Evolutionary conservation across 2,329 filamentous ascomycete species (phyloP).

Genomic region (Chaetoscypha palmicola): DNA sequence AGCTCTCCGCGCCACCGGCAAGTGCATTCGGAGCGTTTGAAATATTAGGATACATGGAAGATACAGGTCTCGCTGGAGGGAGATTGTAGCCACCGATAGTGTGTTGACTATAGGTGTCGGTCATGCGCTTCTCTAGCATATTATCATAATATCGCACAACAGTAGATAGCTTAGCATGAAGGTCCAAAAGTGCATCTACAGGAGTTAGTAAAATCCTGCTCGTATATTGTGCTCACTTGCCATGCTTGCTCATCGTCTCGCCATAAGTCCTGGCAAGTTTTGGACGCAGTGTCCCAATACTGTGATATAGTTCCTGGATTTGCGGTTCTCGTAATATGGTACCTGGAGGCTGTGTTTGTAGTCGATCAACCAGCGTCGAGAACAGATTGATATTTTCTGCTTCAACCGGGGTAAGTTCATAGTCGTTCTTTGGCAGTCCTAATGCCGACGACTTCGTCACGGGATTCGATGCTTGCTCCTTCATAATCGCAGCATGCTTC

Average conservation of each 20-base stretch:
- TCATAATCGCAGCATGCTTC: constrained; percentile 74
- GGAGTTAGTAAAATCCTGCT: constrained; percentile 31
- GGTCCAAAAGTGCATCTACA: constrained; percentile 80
- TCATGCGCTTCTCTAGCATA: constrained; percentile 93
- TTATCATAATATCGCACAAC: constrained; percentile 96
- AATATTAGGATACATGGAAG: constrained; percentile 65
- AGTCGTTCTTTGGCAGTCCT: constrained; percentile 75
- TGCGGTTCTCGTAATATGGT: constrained; percentile 96
- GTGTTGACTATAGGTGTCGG: constrained; percentile 84
- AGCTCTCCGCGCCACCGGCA: constrained; percentile 61
- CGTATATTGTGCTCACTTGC: constrained; percentile 41
- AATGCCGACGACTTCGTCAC: constrained; percentile 44
- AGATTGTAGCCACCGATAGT: constrained; percentile 58
- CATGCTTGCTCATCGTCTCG: constrained; percentile 99
- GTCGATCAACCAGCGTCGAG: constrained; percentile 82
- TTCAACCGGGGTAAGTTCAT: constrained; percentile 87
- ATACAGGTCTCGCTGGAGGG: constrained; percentile 43
- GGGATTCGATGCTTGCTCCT: constrained; percentile 61
- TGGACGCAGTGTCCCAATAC: constrained; percentile 85
- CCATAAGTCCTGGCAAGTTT: constrained; percentile 94
- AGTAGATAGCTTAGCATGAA: constrained; percentile 91
- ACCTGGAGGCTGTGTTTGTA: constrained; percentile 91
- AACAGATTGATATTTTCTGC: constrained; percentile 98
- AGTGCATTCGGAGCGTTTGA: constrained; percentile 41
- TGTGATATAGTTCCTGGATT: constrained; percentile 96